Evolutionary conservation across 2,329 filamentous ascomycete species (phyloP), one percentile per base, ranked within the genome.

Genomic region (Botrytis elliptica): DNA sequence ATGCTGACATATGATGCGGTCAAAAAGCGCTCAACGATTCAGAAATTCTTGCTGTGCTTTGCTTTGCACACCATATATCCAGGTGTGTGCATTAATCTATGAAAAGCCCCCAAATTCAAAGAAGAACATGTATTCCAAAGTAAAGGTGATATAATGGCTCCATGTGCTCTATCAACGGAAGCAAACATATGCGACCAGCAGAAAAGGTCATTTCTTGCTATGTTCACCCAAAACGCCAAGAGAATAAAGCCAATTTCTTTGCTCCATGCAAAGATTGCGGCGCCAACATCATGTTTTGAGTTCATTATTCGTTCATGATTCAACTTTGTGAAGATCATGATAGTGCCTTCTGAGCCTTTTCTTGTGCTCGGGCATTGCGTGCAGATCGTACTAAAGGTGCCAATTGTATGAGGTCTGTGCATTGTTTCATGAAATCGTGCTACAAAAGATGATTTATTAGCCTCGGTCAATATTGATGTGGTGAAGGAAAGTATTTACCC

Each of bases 331-430:
- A 60, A 66, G 60, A 46, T 73, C 69, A 79, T 70, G 77, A 76
- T 33, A 74, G 74, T 59, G 76, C 90, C 82, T 93, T 93, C 77
- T 90, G 88, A 75, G 90, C 90, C 84, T 93, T 93, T 84, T 98
- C 95, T 80, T 95, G 92, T 40, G 92, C 92, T 82, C 95, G 89
- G 76, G 94, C 94, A 81, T 93, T 90, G 77, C 95, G 89, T 66
- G 95, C 95, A 60, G 94, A 92, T 80, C 91, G 90, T 70, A 98
- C 95, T 74, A 98, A 88, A 16, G 95, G 95, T 40, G 95, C 92
- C 72, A 98, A 87, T 74, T 94, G 93, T 72, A 87, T 86, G 25
- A 95, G 83, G 74, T 93, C 92, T 73, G 93, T 90, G 79, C 92
- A 94, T 76, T 87, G 83, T 80, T 90, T 90, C 91, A 95, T 94